Evolutionary conservation across 2,329 filamentous ascomycete genomes (phyloP).

Genomic region (Plectosphaerella sp.): DNA sequence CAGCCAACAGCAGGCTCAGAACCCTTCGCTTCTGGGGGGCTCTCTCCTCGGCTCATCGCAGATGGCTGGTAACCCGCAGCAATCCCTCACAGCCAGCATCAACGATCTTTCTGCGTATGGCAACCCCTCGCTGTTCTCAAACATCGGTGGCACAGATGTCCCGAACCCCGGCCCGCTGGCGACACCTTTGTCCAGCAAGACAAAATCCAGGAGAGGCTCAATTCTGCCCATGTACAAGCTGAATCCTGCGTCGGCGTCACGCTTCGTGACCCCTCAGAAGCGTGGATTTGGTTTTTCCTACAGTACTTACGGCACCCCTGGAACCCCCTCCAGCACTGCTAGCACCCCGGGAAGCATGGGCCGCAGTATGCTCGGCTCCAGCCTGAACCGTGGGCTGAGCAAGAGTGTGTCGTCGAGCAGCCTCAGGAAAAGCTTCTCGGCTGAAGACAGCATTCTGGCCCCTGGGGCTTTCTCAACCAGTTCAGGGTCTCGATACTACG

Average conservation of each 20-base stretch:
- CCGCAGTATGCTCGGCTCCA: constrained; percentile 62
- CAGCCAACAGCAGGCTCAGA: constrained; percentile 45
- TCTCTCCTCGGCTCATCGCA: constrained; percentile 58
- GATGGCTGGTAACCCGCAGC: constrained; percentile 39
- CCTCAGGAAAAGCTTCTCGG: constrained; percentile 73
- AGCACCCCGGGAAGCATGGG: constrained; percentile 66
- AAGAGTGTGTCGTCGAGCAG: constrained; percentile 90
- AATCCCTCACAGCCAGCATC: constrained; percentile 72
- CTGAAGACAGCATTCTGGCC: constrained; percentile 80
- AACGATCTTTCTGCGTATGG: constrained; percentile 87
- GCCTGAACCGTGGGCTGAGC: constrained; percentile 65
- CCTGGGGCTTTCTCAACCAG: constrained; percentile 79
- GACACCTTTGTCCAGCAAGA: constrained; percentile 75
- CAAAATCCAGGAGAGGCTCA: constrained; percentile 71
- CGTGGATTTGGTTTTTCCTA: constrained; percentile 90
- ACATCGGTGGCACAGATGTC: constrained; percentile 57
- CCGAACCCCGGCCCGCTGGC: constrained; percentile 83
- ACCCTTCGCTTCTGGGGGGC: constrained; percentile 30
- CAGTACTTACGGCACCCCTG: constrained; percentile 83
- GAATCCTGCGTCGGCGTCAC: constrained; percentile 73
- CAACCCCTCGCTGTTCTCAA: constrained; percentile 78
- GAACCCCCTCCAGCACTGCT: constrained; percentile 59
- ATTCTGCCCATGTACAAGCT: constrained; percentile 85
- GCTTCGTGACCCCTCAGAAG: constrained; percentile 79
- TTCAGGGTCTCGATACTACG: constrained; percentile 57